Base-by-base conservation (phyloP, 2,329 filamentous ascomycete genomes). In the Penicillium sp. region DNA sequence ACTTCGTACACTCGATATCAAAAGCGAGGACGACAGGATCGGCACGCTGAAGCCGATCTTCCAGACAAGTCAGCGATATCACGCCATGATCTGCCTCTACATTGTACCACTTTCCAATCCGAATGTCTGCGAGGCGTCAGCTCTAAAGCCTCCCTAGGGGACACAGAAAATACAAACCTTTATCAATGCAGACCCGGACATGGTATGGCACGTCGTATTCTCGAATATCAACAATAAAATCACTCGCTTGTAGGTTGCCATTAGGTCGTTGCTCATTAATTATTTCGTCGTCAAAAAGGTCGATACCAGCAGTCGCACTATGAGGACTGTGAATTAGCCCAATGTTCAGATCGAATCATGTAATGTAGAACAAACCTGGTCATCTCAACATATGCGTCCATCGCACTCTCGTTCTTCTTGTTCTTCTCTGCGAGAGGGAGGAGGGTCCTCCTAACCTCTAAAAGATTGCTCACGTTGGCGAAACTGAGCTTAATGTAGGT, bases 161-260 rank as follows among this genome's bases (percentile, higher is more conserved):
- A 42, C 24, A 37, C 1, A n/a, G 19, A 31, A 28, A 19, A 19
- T 24, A 64, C 72, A 42, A 66, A 88, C 86, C 79, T 77, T 88
- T 81, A 73, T 98, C 93, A 73, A 98, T 98, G 72, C 94, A 87
- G 73, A 98, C 91, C 79, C 93, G 83, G 66, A 98, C 93, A 76
- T 98, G 93, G 76, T 98, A 98, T 57, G 93, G 94, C 63, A 98
- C 94, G 72, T 98, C 93, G 71, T 95, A 98, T 76, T 98, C 93
- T 77, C 93, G 84, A 69, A 98, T 95, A 79, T 98, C 94, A 73
- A 96, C 81, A 78, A 98, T 89, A 70, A 85, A 96, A 77, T 97
- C 91, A 77, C 89, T 95, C 52, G 91, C 89, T 70, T 97, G 90
- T 60, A 84, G 77, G 73, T 88, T 84, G 68, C 79, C 80, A 75